Conservation (phyloP, 2,329 filamentous ascomycete genomes). For the Exophiala calicioides region DNA sequence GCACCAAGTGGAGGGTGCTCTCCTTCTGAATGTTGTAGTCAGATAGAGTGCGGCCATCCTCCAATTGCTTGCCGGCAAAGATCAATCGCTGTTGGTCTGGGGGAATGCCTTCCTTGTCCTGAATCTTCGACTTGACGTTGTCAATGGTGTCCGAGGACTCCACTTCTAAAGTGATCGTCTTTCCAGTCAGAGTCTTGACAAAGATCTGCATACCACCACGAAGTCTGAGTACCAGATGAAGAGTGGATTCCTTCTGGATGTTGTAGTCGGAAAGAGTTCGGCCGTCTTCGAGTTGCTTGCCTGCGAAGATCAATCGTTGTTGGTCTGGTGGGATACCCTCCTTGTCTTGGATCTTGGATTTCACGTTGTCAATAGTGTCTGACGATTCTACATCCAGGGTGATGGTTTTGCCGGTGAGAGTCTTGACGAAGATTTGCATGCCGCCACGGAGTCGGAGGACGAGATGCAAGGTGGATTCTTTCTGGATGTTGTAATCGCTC, state of each 20-base stretch:
- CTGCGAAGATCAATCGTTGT: conserved; percentile 89
- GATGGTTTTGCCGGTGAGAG: conserved; percentile 81
- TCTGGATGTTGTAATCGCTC: conserved; percentile 93
- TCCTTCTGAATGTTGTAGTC: conserved; percentile 63
- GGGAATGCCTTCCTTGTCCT: conserved; percentile 79
- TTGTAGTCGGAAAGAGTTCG: conserved; percentile 93
- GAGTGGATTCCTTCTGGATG: conserved; percentile 87
- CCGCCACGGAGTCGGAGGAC: conserved; percentile 86
- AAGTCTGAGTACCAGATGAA: conserved; percentile 77
- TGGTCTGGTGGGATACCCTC: conserved; percentile 91
- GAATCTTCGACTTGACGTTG: conserved; percentile 71
- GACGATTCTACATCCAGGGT: conserved; percentile 86
- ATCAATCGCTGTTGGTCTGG: conserved; percentile 71
- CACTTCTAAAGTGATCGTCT: conserved; percentile 69
- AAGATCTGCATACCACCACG: conserved; percentile 85
- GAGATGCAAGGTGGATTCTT: conserved; percentile 82
- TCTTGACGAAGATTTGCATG: conserved; percentile 62
- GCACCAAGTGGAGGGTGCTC: conserved; percentile 65
- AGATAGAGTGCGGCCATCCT: conserved; percentile 53
- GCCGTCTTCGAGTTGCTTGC: conserved; percentile 91
- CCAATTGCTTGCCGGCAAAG: conserved; percentile 68
- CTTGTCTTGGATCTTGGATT: conserved; percentile 80
- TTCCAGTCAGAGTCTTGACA: conserved; percentile 77
- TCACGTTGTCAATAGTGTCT: conserved; percentile 93
- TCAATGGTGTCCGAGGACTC: conserved; percentile 70